Conservation (phyloP, 139 green algal genomes). For the Chlorella sorokiniana region DNA sequence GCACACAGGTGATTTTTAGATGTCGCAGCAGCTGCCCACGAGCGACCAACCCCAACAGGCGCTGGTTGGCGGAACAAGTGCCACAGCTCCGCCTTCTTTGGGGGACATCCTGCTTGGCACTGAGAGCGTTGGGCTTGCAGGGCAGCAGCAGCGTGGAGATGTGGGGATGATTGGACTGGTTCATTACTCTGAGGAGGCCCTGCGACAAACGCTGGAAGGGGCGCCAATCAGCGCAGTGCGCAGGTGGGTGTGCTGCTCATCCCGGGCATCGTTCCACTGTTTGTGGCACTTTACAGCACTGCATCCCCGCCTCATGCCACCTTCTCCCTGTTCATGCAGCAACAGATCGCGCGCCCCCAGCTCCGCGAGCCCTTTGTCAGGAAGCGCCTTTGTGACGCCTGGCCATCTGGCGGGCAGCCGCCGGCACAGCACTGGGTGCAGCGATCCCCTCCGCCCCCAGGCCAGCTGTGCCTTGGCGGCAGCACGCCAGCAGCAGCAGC, state of each 20-base stretch:
- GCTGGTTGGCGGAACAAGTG: background rate
- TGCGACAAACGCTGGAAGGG: background rate
- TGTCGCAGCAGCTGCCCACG: background rate
- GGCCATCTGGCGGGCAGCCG: background rate
- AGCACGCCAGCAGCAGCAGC: background rate
- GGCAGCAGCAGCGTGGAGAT: background rate
- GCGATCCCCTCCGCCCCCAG: constrained; percentile 1
- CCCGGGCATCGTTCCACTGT: background rate
- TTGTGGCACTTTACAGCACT: background rate
- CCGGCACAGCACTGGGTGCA: background rate
- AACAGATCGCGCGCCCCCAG: background rate
- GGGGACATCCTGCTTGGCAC: background rate
- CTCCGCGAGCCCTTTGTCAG: background rate
- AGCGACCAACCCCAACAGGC: background rate
- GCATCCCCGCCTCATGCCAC: background rate
- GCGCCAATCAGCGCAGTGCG: background rate
- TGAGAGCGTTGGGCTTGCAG: background rate
- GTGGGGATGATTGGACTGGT: background rate
- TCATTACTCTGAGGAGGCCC: background rate
- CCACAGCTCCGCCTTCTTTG: background rate
- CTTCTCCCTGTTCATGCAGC: background rate
- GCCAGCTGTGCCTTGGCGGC: background rate
- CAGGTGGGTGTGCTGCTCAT: background rate
- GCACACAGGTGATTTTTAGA: too few species aligned
- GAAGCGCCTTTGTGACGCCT: background rate